Percentiles rank a stretch among this genome's conserved stretches.
Conservation (phyloP, 116 monocot genomes). For the Posidonia oceanica region DNA sequence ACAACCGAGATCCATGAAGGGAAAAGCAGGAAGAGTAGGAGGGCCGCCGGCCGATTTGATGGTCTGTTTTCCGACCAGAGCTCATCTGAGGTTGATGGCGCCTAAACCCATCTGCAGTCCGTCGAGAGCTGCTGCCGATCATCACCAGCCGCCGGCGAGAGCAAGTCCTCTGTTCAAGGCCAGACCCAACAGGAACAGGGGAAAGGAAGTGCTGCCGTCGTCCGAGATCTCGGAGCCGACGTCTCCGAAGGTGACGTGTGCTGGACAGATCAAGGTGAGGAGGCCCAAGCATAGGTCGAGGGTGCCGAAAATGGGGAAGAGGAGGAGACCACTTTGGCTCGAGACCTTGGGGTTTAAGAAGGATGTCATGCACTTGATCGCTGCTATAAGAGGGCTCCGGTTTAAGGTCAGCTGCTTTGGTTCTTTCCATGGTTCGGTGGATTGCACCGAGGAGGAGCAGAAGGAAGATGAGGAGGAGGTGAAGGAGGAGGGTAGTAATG, state of each 20-base stretch:
- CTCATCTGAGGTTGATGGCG: constrained; percentile 39
- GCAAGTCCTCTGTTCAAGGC: constrained; percentile 39
- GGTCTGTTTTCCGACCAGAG: constrained; percentile 65
- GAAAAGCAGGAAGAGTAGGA: constrained; percentile 1
- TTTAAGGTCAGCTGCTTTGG: constrained; percentile 59
- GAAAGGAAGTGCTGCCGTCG: neutral
- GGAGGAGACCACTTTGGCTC: constrained; percentile 23
- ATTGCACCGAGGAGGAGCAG: constrained; percentile 19
- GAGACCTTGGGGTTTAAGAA: constrained; percentile 44
- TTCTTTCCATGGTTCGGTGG: constrained; percentile 19
- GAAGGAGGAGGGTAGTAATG: neutral
- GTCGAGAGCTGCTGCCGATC: constrained; percentile 23
- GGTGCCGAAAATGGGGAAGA: constrained; percentile 26
- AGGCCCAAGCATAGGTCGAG: neutral
- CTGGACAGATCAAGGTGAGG: constrained; percentile 77
- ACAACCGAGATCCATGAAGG: neutral
- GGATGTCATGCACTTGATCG: constrained; percentile 43
- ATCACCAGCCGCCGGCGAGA: constrained; percentile 6
- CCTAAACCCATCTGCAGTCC: constrained; percentile 69
- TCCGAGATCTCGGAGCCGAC: constrained; percentile 38
- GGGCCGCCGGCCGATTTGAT: constrained; percentile 31
- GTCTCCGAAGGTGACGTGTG: constrained; percentile 83
- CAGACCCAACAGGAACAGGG: constrained; percentile 10
- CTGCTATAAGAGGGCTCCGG: constrained; percentile 44
- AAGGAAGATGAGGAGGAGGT: constrained; percentile 18